phyloP scores from a whole-genome alignment of 805 yeast genomes.

The Lachancea kluyveri region DNA sequence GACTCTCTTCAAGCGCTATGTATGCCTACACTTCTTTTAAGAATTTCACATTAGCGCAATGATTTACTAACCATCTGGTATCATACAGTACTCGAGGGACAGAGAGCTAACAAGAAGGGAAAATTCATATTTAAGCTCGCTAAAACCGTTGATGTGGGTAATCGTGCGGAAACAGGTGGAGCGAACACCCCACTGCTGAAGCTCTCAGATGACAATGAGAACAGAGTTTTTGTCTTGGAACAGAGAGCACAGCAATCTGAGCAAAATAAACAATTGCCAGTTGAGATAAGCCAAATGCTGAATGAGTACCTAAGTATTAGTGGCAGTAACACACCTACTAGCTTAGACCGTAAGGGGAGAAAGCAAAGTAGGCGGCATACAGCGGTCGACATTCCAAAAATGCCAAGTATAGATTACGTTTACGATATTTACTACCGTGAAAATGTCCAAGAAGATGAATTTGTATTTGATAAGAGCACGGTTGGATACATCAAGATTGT shows the following conservation, averaged over 20 bases:
- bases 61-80: too few species aligned
- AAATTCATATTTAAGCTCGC: conserved; percentile 41
- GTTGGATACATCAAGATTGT: conserved; percentile 39
- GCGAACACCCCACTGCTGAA: conserved; percentile 23
- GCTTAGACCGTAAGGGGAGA: conserved; percentile 15
- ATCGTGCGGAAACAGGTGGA: conserved; percentile 24
- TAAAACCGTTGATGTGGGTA: conserved; percentile 37
- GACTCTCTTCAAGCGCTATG: conserved; percentile 82
- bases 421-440: conserved; percentile 83
- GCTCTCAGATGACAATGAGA: conserved; percentile 15
- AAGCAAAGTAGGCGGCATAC: conserved; percentile 21
- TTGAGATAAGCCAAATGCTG: conserved; percentile 72
- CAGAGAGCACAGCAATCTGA: conserved; percentile 24
- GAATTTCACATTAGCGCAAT: too few species aligned
- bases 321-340: conserved; percentile 16
- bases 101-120: conserved; percentile 31
- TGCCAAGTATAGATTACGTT: conserved; percentile 61
- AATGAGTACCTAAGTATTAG: conserved; percentile 45
- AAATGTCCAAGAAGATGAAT: conserved; percentile 51
- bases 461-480: conserved; percentile 25
- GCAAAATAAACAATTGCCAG: conserved; percentile 37
- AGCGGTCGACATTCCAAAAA: conserved; percentile 13
- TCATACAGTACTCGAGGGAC: conserved; percentile 21
- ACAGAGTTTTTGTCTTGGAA: conserved; percentile 26
- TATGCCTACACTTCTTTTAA: too few species aligned